phyloP scores from a whole-genome alignment of 2,329 filamentous ascomycete genomes.

The Colletotrichum tropicale region DNA sequence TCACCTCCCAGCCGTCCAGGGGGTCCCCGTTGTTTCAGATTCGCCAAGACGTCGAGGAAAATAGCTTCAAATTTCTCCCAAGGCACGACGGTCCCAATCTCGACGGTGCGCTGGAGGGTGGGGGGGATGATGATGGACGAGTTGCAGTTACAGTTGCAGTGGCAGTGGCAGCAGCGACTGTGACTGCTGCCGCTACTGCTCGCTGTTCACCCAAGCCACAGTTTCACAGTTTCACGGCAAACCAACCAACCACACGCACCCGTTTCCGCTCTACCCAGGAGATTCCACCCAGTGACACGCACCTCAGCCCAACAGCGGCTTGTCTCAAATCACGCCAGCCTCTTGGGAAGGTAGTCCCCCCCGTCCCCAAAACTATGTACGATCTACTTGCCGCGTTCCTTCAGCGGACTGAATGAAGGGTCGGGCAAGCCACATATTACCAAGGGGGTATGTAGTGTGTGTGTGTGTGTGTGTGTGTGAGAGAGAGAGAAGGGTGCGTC shows the following conservation, averaged over 20 bases:
- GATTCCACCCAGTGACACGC: neutral
- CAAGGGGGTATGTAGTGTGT: neutral
- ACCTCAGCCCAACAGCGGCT: neutral
- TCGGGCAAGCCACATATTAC: neutral
- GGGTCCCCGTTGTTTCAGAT: conserved; percentile 16
- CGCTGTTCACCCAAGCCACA: neutral
- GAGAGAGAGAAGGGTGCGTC: neutral
- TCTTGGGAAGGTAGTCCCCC: neutral
- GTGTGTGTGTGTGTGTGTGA: too few relatives aligned
- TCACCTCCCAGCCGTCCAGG: neutral
- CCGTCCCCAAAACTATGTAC: neutral
- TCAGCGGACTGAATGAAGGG: neutral
- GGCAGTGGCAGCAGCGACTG: neutral
- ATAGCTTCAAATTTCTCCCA: conserved; percentile 12
- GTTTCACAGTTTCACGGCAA: neutral
- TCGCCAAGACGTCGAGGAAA: conserved; percentile 18
- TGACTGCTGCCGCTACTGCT: neutral
- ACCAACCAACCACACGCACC: neutral
- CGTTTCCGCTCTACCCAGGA: neutral
- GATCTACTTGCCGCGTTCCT: neutral
- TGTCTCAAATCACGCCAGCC: neutral
- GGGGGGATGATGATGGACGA: neutral
- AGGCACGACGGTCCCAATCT: conserved; percentile 10
- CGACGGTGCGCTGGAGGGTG: neutral
- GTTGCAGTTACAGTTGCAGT: neutral